These are phyloP conservation scores for Gaultheria prostrata DNA, from an alignment of 148 eudicot species.

Conservation along the genomic window DNA sequence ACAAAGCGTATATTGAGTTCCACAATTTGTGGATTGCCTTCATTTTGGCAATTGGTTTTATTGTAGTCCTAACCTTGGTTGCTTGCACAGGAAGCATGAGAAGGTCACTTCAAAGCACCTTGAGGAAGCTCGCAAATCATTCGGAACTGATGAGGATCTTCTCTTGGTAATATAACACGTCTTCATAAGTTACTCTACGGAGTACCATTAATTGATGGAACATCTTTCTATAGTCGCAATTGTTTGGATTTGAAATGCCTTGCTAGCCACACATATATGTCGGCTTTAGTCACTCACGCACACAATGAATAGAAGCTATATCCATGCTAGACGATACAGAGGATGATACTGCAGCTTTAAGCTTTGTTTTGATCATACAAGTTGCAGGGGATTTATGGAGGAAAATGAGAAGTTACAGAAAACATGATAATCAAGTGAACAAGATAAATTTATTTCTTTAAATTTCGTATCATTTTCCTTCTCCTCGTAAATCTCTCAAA, in stretches of 20 bases:
- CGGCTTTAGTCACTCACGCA: neutral
- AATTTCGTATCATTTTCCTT: neutral
- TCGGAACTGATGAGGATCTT: conserved; percentile 97
- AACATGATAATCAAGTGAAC: neutral
- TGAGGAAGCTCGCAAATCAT: conserved; percentile 89
- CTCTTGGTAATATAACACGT: conserved; percentile 55
- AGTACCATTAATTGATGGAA: neutral
- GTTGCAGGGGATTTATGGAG: neutral
- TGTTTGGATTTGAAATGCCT: conserved; percentile 6
- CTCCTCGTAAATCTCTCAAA: neutral
- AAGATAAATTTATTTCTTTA: neutral
- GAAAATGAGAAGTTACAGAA: neutral
- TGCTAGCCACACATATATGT: neutral
- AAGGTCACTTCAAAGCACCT: conserved; percentile 62
- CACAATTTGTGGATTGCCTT: neutral
- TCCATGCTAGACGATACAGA: neutral
- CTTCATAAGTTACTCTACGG: neutral
- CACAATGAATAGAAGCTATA: neutral
- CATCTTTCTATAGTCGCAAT: neutral
- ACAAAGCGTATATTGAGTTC: neutral
- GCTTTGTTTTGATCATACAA: neutral
- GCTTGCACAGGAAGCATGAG: conserved; percentile 59
- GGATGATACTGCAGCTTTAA: neutral
- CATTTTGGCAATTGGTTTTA: neutral
- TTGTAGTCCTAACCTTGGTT: neutral